phyloP scores from a whole-genome alignment of 2,329 filamentous ascomycete species.

The Blastomyces parvus region DNA sequence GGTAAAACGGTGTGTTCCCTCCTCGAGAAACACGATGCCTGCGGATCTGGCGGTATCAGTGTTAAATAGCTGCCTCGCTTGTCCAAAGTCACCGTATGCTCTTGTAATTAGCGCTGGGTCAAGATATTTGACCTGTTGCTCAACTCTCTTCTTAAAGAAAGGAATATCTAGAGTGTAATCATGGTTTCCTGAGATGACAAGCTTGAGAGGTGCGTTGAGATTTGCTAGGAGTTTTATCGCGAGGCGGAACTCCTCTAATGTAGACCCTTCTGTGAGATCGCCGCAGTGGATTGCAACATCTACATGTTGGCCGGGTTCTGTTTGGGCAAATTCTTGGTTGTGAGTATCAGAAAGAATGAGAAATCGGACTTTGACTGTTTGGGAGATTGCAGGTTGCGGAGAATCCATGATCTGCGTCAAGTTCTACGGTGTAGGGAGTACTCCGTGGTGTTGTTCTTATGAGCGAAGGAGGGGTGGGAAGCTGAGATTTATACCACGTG shows the following conservation, averaged over 20 bases:
- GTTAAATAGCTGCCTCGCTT: slow-evolving; percentile 1
- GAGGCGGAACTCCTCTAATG: neutral
- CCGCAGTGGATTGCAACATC: slow-evolving; percentile 2
- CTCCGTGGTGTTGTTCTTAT: neutral
- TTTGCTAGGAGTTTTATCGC: neutral
- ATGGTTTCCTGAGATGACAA: slow-evolving; percentile 7
- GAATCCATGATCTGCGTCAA: neutral
- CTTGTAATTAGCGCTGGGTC: neutral
- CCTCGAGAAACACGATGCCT: slow-evolving; percentile 1
- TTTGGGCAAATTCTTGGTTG: neutral
- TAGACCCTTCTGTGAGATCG: slow-evolving; percentile 2
- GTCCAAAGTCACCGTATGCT: neutral
- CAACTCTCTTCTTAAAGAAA: slow-evolving; percentile 3
- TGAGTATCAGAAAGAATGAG: slow-evolving; percentile 4
- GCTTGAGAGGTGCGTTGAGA: slow-evolving; percentile 3
- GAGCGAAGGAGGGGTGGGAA: too few relatives aligned
- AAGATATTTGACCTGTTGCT: neutral
- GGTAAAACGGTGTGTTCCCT: slow-evolving; percentile 1
- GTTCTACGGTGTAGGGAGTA: too few relatives aligned
- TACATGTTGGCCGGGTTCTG: neutral
- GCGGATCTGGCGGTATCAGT: neutral
- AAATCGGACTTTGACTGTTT: neutral
- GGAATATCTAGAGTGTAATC: neutral
- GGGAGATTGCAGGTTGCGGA: neutral
- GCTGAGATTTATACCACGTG: too few relatives aligned